Evolutionary conservation across 106 monocot genomes (phyloP).

Genomic region (Vanilla planifolia): DNA sequence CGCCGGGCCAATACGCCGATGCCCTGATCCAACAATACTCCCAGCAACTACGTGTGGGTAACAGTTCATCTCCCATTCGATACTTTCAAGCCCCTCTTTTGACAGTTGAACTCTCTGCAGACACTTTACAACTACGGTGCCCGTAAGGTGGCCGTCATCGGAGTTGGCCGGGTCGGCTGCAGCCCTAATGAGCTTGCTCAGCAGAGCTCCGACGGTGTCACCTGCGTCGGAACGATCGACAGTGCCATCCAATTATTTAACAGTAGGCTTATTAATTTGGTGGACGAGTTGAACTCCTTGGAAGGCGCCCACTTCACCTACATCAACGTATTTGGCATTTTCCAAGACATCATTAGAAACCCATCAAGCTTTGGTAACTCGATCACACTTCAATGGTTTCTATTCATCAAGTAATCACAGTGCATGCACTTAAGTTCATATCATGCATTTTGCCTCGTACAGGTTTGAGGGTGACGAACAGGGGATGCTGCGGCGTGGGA

Average conservation of each 20-base stretch:
- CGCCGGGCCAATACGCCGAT: constrained; percentile 62
- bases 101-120: background rate
- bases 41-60: constrained; percentile 30
- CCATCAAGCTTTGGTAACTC: constrained; percentile 34
- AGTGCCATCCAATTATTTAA: constrained; percentile 47
- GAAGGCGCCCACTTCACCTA: constrained; percentile 82
- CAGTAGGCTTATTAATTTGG: constrained; percentile 24
- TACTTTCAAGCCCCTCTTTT: too few relatives aligned
- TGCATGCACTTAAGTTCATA: too few relatives aligned
- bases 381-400: background rate
- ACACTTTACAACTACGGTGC: constrained; percentile 32
- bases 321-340: constrained; percentile 64
- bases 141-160: constrained; percentile 65
- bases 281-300: constrained; percentile 56
- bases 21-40: constrained; percentile 60
- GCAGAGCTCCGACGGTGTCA: constrained; percentile 43
- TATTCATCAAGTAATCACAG: too few relatives aligned
- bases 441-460: background rate
- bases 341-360: constrained; percentile 44
- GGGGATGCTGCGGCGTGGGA: constrained; percentile 90
- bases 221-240: constrained; percentile 56
- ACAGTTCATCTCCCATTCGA: too few relatives aligned
- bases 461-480: constrained; percentile 66
- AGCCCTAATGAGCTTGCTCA: constrained; percentile 81
- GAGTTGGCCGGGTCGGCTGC: constrained; percentile 80